A percentile compares a stretch with the other conserved stretches of the same genome.
These are phyloP conservation scores for Plasmodium gonderi DNA, from an alignment of 169 alveolate genomes.

Conservation along the genomic window DNA sequence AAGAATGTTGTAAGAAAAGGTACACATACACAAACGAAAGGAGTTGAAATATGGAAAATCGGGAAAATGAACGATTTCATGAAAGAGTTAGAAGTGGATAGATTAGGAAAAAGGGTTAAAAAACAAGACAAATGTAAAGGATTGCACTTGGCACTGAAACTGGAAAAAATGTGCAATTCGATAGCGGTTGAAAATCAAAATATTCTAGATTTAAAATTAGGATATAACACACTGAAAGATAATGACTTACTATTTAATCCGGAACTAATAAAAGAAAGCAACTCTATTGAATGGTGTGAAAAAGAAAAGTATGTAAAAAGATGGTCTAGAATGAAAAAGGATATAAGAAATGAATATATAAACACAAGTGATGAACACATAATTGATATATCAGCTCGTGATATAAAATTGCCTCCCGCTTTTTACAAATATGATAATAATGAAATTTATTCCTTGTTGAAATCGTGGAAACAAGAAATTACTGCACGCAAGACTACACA, in stretches of 20 bases:
- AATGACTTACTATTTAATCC: constrained; percentile 30
- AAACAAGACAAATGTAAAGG: not conserved
- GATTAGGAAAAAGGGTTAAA: not conserved
- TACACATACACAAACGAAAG: not conserved
- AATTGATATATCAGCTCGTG: constrained; percentile 13
- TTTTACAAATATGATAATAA: constrained; percentile 36
- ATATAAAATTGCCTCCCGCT: constrained; percentile 25
- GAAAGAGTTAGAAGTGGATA: no score
- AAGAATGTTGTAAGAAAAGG: not conserved
- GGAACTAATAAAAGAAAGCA: constrained; percentile 15
- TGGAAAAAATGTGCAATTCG: constrained; percentile 20
- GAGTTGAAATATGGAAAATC: not conserved
- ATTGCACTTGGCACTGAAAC: constrained; percentile 11
- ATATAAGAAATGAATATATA: constrained; percentile 6
- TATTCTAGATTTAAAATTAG: constrained; percentile 58
- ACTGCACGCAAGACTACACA: constrained; percentile 55
- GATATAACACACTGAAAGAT: constrained; percentile 45
- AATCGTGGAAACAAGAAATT: constrained; percentile 69
- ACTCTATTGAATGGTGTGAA: not conserved
- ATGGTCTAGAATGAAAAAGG: constrained; percentile 65
- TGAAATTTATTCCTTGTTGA: constrained; percentile 40
- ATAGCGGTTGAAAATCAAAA: constrained; percentile 12
- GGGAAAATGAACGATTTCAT: not conserved
- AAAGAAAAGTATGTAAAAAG: constrained; percentile 44
- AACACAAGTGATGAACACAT: constrained; percentile 45